A percentile compares a stretch with the other conserved stretches of the same genome.
These are phyloP conservation scores for Fomitopsis serialis DNA, from an alignment of 768 basidiomycete genomes.

Conservation along the genomic window DNA sequence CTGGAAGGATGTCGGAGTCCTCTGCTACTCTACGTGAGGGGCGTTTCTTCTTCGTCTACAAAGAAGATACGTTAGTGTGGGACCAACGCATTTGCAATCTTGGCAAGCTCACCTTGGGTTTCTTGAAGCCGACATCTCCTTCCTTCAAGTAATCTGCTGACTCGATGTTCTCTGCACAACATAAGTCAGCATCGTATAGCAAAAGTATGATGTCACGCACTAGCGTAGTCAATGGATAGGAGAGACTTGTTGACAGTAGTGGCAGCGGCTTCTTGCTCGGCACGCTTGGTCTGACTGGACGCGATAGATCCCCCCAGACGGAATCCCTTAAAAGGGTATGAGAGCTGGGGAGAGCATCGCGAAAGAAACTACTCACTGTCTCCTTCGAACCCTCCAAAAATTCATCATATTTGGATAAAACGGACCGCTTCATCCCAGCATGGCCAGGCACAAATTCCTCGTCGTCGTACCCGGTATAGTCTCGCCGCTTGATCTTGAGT, in stretches of 20 bases:
- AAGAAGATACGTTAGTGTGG: background rate
- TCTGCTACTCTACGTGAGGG: slow-evolving; percentile 58
- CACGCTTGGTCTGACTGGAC: slow-evolving; percentile 33
- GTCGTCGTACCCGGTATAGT: slow-evolving; percentile 95
- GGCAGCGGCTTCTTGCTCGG: slow-evolving; percentile 43
- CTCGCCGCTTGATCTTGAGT: slow-evolving; percentile 80
- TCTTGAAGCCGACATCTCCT: slow-evolving; percentile 93
- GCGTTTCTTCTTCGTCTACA: slow-evolving; percentile 90
- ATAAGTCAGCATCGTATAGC: background rate
- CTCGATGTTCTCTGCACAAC: slow-evolving; percentile 69
- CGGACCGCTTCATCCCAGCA: slow-evolving; percentile 74
- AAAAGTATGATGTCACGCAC: slow-evolving; percentile 43
- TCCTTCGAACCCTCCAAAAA: slow-evolving; percentile 72
- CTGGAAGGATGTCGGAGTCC: slow-evolving; percentile 41
- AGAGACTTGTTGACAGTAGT: slow-evolving; percentile 75
- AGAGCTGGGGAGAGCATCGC: background rate
- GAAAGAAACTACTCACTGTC: slow-evolving; percentile 38
- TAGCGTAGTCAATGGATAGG: slow-evolving; percentile 83
- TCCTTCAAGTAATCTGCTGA: slow-evolving; percentile 86
- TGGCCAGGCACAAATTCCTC: slow-evolving; percentile 81
- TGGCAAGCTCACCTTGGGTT: slow-evolving; percentile 62
- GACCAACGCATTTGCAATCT: background rate
- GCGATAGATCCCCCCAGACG: slow-evolving; percentile 64
- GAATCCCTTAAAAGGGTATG: slow-evolving; percentile 58
- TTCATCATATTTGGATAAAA: slow-evolving; percentile 93